Percentiles rank a stretch among this genome's conserved stretches.
Evolutionary conservation across 768 basidiomycete species (phyloP).

Genomic region (Calocybe cyanea): DNA sequence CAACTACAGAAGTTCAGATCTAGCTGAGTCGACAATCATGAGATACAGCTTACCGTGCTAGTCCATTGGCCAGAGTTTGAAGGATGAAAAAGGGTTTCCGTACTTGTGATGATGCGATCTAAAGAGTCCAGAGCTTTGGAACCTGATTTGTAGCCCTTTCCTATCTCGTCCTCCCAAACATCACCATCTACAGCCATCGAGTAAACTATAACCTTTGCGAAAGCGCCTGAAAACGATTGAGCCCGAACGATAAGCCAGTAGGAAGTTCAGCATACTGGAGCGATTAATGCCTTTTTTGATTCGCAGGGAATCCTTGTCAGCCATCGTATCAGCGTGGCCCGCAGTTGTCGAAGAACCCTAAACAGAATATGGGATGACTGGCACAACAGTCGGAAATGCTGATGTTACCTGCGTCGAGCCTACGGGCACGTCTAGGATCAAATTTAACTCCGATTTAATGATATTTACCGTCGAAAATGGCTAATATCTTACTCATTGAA

Average conservation of each 20-base stretch:
- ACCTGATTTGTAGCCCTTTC: slow-evolving; percentile 67
- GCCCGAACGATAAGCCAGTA: slow-evolving; percentile 8
- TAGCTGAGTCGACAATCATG: no score
- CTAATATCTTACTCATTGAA: slow-evolving; percentile 59
- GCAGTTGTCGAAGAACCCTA: slow-evolving; percentile 66
- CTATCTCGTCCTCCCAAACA: slow-evolving; percentile 40
- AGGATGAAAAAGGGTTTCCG: slow-evolving; percentile 94
- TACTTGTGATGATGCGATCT: slow-evolving; percentile 84
- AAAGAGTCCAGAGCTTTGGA: slow-evolving; percentile 86
- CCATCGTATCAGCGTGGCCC: slow-evolving; percentile 62
- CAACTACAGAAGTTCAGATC: slow-evolving; percentile 33
- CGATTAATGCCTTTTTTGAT: slow-evolving; percentile 71
- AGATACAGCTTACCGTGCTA: slow-evolving; percentile 37
- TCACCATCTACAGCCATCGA: slow-evolving; percentile 85
- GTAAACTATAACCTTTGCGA: slow-evolving; percentile 85
- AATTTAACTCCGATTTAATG: background rate
- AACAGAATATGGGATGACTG: slow-evolving; percentile 3
- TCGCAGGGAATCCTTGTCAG: slow-evolving; percentile 50
- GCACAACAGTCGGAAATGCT: background rate
- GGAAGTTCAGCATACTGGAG: slow-evolving; percentile 36
- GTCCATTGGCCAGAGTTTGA: slow-evolving; percentile 90
- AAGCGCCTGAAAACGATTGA: slow-evolving; percentile 46
- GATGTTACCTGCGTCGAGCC: slow-evolving; percentile 57
- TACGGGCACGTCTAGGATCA: slow-evolving; percentile 59
- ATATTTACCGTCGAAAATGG: slow-evolving; percentile 2